Base-by-base conservation (phyloP, 1,284 basidiomycete genomes). In the Boletus semigastroideus region DNA sequence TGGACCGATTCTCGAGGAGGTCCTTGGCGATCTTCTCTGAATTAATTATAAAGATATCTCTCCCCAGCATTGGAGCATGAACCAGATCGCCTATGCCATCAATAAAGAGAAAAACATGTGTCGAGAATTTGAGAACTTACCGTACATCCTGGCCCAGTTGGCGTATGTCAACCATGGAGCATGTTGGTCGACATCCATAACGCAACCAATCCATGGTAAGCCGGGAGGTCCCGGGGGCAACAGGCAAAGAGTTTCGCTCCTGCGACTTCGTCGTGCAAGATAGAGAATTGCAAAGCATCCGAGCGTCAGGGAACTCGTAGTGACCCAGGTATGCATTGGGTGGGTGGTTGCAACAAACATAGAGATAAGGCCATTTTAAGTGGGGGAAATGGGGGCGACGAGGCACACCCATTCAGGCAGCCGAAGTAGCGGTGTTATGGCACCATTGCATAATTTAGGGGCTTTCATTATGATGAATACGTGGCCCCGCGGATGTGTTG, bases 41-140 rank as follows among this genome's bases (percentile, higher is more conserved):
- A 28, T 48, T 44, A 22, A 48, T 17, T 17, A 48, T 36, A 59
- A 79, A 56, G 25, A 74, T 62, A 30, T 76, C 65, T 43, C 65
- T 52, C 7, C 60, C 52, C 16, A 65, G 58, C 0, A 65, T 46
- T 11, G 57, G 59, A 4, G 65, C 46, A 52, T 68, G 60, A 1
- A 70, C 45, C 5, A 72, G 51, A 28, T 64, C 55, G 20, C 71
- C 70, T 63, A 10, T 10, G 13, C 3, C 12, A 38, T 36, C 10
- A 25, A 25, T 7, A 16, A 16, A 25, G 8, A 13, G n/a, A 36
- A 14, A 9, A 9, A 22, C 6, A 13, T 13, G 16, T 4, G 19
- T 17, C 14, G 11, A 10, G 14, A 8, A 7, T 28, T 5, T 25
- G 3, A 5, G 20, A 10, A 42, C 43, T 6, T 40, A n/a, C 60